Base-by-base conservation (phyloP, 2,329 filamentous ascomycete species). In the Fusarium mexicanum region DNA sequence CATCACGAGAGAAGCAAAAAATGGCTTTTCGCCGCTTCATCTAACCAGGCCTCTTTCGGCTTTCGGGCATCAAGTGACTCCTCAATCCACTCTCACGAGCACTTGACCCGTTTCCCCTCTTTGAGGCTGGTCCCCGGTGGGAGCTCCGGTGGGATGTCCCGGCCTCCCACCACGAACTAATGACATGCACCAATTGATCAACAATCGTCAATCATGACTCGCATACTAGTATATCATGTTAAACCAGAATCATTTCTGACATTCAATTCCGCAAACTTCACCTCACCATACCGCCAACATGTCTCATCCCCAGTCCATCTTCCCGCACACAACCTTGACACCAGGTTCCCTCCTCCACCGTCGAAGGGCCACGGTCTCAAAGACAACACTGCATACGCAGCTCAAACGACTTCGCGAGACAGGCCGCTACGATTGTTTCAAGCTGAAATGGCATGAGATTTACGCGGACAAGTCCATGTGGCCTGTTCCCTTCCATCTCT, bases 401-500 rank as follows among this genome's bases (percentile, higher is more conserved):
- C 84, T 91, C 26, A 78, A 85, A 26, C 84, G 88, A 55, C 80
- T 91, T 22, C 64, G 44, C 14, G 81, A 83, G 18, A 90, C 88
- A 5, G 89, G 89, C 3, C 84, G 87, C 33, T 90, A 89, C 71
- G 85, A 89, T 72, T 88, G 87, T 50, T 91, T 91, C 80, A 86
- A 87, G 72, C 79, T 91, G 24, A 69, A 86, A 78, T 90, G 88
- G 87, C 86, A 91, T 72, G 82, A 86, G 0, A 82, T 83, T 4
- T 91, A 91, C 76, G 83, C 83, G 20, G 85, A 90, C 54, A 79
- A 84, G 58, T 84, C 85, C 3, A 75, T 74, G 69, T 90, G 87
- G 87, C 89, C 89, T 2, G 84, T 90, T 3, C 88, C 89, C 0
- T 87, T 88, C 29, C 87, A 89, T 72, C 79, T 92, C 83, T 91